Percentiles rank a stretch among this genome's conserved stretches.
phyloP scores from a whole-genome alignment of 1,284 basidiomycete genomes.

The Schizophyllum amplum region DNA sequence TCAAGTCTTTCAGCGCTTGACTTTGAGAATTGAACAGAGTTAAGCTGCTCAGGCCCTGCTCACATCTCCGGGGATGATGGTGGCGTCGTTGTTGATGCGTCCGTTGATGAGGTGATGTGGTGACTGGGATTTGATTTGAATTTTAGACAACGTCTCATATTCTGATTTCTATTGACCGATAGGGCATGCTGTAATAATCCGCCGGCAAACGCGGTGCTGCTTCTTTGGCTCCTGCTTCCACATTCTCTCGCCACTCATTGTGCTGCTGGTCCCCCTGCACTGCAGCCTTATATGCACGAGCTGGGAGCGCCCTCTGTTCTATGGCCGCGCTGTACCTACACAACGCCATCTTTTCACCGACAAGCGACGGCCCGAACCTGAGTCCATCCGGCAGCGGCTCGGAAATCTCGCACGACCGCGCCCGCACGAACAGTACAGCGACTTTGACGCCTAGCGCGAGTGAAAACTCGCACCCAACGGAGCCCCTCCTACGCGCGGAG shows the following conservation, averaged over 20 bases:
- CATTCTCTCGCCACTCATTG: constrained; percentile 4
- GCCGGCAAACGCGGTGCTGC: background rate
- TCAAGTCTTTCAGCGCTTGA: too few relatives aligned
- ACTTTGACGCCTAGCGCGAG: constrained; percentile 20
- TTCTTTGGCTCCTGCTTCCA: background rate
- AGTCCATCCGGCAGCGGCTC: constrained; percentile 15
- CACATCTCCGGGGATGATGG: background rate
- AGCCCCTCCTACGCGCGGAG: constrained; percentile 33
- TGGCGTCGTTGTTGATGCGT: constrained; percentile 10
- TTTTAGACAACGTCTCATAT: background rate
- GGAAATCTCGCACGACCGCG: constrained; percentile 40
- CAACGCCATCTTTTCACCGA: constrained; percentile 35
- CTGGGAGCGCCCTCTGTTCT: constrained; percentile 14
- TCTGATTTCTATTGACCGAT: background rate
- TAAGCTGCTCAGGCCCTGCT: too few relatives aligned
- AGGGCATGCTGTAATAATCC: background rate
- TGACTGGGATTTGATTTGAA: background rate
- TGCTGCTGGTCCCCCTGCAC: background rate
- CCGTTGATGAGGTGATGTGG: constrained; percentile 11
- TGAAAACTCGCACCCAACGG: constrained; percentile 41
- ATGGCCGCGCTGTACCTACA: constrained; percentile 55
- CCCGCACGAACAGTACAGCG: constrained; percentile 36
- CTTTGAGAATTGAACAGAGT: background rate
- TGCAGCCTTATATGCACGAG: constrained; percentile 2
- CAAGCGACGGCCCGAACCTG: constrained; percentile 6